Conservation (phyloP, 148 eudicot genomes). For the Cornus controversa region DNA sequence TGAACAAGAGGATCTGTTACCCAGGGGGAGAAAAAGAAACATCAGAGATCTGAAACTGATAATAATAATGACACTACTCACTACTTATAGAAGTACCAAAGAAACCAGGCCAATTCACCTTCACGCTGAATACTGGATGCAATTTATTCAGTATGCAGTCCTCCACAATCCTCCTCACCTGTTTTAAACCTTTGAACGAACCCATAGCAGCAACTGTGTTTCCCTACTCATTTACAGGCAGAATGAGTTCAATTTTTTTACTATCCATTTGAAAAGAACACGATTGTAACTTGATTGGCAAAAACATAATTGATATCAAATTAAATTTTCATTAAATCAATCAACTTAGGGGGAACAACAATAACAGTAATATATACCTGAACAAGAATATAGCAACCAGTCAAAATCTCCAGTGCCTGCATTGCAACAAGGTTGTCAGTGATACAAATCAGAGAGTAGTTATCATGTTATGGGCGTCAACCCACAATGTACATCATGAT, state of each 20-base stretch:
- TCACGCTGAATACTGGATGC: conserved; percentile 84
- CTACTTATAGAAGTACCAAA: not conserved
- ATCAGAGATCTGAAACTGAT: conserved; percentile 8
- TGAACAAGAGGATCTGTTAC: conserved; percentile 76
- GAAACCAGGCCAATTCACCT: conserved; percentile 35
- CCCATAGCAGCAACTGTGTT: conserved; percentile 98
- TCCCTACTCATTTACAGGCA: conserved; percentile 50
- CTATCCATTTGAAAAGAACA: not conserved
- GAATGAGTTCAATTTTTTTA: not conserved
- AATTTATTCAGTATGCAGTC: conserved; percentile 85
- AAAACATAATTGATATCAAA: not conserved
- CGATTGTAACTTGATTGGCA: not conserved
- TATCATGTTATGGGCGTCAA: not conserved
- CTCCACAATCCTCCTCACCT: conserved; percentile 81
- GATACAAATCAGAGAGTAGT: not conserved
- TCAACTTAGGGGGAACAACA: not conserved
- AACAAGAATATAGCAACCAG: conserved; percentile 94
- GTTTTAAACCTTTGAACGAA: conserved; percentile 90
- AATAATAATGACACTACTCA: not conserved
- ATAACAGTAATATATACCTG: conserved; percentile 52
- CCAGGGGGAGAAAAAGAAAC: not conserved
- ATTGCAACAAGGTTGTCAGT: conserved; percentile 16
- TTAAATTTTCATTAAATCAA: not conserved
- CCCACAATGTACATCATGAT: not conserved
- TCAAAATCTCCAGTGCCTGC: conserved; percentile 98